Conservation (phyloP, 768 basidiomycete genomes). For the Lactarius pseudohatsudake region DNA sequence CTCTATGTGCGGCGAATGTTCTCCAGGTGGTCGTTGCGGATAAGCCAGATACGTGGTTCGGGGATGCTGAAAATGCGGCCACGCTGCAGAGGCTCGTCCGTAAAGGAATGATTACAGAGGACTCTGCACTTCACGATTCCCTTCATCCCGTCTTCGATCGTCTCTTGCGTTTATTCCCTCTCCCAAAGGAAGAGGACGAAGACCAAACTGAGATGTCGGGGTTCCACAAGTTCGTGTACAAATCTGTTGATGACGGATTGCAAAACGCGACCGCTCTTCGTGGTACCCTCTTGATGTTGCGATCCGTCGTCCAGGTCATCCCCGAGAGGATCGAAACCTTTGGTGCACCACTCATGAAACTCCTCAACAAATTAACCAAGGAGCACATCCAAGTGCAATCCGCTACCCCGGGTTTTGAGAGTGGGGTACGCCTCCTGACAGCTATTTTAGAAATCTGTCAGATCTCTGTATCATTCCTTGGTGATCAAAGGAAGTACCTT, state of each 20-base stretch:
- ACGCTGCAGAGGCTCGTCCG: conserved; percentile 81
- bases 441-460: conserved; percentile 88
- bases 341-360: conserved; percentile 70
- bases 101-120: conserved; percentile 82
- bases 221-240: conserved; percentile 75
- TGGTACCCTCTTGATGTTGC: conserved; percentile 83
- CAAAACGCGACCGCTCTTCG: conserved; percentile 68
- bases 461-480: conserved; percentile 73
- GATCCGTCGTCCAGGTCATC: conserved; percentile 75
- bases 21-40: conserved; percentile 82
- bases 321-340: conserved; percentile 86
- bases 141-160: conserved; percentile 81
- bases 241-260: conserved; percentile 76
- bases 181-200: conserved; percentile 76
- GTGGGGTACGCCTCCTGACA: conserved; percentile 62
- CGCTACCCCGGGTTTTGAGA: conserved; percentile 48
- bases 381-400: conserved; percentile 61
- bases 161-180: conserved; percentile 71
- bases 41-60: conserved; percentile 83
- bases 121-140: conserved; percentile 75
- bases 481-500: conserved; percentile 82
- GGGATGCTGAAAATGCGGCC: conserved; percentile 54
- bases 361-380: conserved; percentile 81
- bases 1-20: conserved; percentile 83
- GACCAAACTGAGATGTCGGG: conserved; percentile 64